Evolutionary conservation across 1,284 basidiomycete species (phyloP).

Genomic region (Tylopilus sp.): DNA sequence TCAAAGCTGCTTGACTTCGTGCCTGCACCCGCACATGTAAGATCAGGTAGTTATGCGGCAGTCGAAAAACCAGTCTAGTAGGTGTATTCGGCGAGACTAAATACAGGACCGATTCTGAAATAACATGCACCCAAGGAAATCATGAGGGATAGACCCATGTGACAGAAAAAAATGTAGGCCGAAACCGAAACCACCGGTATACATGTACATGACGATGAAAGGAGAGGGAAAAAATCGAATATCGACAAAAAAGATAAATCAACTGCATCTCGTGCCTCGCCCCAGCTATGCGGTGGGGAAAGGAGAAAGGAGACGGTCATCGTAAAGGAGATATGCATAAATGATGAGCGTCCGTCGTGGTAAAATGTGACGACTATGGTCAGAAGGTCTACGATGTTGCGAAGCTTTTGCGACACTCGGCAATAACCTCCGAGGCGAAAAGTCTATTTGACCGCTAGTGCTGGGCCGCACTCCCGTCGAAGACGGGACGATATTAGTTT

Average conservation of each 20-base stretch:
- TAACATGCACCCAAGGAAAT: conserved; percentile 6
- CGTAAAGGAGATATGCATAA: conserved; percentile 2
- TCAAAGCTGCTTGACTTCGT: no score
- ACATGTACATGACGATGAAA: conserved; percentile 16
- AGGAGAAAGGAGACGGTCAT: not conserved
- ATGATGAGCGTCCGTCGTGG: not conserved
- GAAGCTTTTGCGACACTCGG: not conserved
- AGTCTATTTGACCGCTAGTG: not conserved
- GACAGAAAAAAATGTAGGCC: not conserved
- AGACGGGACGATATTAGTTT: not conserved
- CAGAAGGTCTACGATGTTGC: not conserved
- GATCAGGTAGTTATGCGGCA: not conserved
- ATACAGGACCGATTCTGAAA: conserved; percentile 6
- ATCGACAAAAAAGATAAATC: not conserved
- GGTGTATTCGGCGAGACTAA: not conserved
- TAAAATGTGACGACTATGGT: not conserved
- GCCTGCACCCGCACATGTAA: not conserved
- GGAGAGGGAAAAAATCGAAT: conserved; percentile 6
- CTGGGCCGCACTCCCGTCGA: not conserved
- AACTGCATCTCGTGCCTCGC: not conserved
- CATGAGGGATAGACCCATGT: not conserved
- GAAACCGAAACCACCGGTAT: not conserved
- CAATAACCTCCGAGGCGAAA: not conserved
- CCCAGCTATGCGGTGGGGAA: not conserved
- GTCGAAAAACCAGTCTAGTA: conserved; percentile 14